Conservation (phyloP, 768 basidiomycete species). For the Leccinum fibrillosum region DNA sequence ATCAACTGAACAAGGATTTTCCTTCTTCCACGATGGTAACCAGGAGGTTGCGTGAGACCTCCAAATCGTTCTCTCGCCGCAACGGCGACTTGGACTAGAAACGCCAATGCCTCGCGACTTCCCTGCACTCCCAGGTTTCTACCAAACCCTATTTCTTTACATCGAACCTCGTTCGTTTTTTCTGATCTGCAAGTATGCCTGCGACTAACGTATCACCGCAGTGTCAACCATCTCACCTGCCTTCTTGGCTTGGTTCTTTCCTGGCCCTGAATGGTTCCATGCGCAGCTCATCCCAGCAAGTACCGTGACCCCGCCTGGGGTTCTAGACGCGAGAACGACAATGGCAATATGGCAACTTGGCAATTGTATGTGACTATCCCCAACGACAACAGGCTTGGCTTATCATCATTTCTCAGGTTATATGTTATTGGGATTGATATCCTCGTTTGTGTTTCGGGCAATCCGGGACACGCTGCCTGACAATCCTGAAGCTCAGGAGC, state of each 20-base stretch:
- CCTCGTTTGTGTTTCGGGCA: constrained; percentile 64
- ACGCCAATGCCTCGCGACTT: constrained; percentile 33
- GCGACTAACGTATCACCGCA: constrained; percentile 25
- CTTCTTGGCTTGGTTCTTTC: constrained; percentile 51
- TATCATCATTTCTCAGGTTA: constrained; percentile 44
- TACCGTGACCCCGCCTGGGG: constrained; percentile 9
- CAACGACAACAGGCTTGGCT: not conserved
- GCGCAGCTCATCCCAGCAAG: constrained; percentile 55
- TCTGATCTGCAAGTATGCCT: not conserved
- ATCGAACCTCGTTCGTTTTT: constrained; percentile 54
- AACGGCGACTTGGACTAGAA: not conserved
- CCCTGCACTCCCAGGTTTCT: constrained; percentile 59
- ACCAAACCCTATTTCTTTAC: constrained; percentile 60
- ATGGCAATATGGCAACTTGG: constrained; percentile 69
- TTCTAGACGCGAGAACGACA: constrained; percentile 47
- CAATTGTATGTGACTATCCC: constrained; percentile 47
- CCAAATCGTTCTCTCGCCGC: not conserved
- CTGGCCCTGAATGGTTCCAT: constrained; percentile 67
- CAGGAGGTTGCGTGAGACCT: not conserved
- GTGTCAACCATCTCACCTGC: constrained; percentile 52
- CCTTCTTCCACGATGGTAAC: not conserved
- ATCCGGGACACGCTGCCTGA: constrained; percentile 55
- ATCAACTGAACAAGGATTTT: not conserved
- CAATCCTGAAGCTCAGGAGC: constrained; percentile 62
- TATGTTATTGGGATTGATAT: constrained; percentile 59